phyloP scores from a whole-genome alignment of 768 basidiomycete species.

The Gyrodon lividus region DNA sequence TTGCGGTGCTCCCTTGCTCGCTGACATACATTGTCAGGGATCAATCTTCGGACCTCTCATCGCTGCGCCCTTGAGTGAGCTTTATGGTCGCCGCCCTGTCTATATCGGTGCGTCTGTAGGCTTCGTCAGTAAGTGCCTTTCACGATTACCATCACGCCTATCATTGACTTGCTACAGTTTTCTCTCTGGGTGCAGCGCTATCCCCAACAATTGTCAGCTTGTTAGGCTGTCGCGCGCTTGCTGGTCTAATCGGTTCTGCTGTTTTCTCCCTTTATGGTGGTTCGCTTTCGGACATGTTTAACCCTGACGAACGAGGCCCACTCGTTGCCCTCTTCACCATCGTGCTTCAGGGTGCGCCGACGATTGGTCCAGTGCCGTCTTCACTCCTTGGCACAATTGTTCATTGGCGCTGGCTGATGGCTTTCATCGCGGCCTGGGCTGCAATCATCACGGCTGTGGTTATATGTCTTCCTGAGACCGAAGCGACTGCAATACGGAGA shows the following conservation, averaged over 20 bases:
- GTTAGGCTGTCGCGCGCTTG: conserved; percentile 19
- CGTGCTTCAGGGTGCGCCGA: conserved; percentile 26
- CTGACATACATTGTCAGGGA: conserved; percentile 13
- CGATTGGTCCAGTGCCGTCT: conserved; percentile 27
- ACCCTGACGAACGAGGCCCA: conserved; percentile 21
- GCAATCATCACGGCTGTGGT: conserved; percentile 15
- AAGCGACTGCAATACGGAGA: conserved; percentile 16
- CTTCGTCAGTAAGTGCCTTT: conserved; percentile 9
- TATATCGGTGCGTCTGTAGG: conserved; percentile 20
- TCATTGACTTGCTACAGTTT: conserved; percentile 12
- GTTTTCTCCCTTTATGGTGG: conserved; percentile 25
- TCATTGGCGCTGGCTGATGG: conserved; percentile 25
- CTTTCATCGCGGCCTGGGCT: conserved; percentile 18
- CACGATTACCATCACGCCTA: not conserved
- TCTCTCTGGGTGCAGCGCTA: conserved; percentile 18
- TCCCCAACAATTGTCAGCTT: conserved; percentile 18
- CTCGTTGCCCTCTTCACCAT: conserved; percentile 25
- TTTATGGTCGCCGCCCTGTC: conserved; percentile 24
- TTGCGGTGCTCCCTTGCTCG: not conserved
- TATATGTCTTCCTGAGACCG: conserved; percentile 22
- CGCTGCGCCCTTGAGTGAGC: conserved; percentile 24
- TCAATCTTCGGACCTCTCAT: conserved; percentile 26
- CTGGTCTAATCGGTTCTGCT: conserved; percentile 20
- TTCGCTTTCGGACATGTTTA: conserved; percentile 24
- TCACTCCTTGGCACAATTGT: conserved; percentile 20